Base-by-base conservation (phyloP, 176 grass and related monocot species). In the Avena sativa region DNA sequence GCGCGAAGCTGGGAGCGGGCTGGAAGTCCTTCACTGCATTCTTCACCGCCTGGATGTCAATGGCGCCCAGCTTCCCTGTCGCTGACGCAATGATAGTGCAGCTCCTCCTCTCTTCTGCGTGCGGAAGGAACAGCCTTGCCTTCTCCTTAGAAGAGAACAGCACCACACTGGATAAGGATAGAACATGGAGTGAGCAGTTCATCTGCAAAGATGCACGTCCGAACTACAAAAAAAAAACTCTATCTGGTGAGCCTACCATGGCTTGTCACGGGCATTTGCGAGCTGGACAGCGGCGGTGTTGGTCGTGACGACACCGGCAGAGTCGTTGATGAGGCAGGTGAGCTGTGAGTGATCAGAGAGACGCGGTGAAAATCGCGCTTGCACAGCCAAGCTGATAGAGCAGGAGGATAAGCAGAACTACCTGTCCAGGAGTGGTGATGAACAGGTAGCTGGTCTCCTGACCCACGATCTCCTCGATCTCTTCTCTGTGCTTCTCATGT, bases 251-350 rank as follows among this genome's bases (percentile, higher is more conserved):
- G 72, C 16, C 44, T 44, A 98, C 94, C 90, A 91, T 83, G 90
- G 92, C 84, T 94, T 96, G 59, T 98, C 83, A 9, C 92, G 90
- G 38, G 96, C 92, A 40, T 92, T 93, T 38, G 96, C 94, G 4
- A 98, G 88, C 89, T 90, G 94, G 23, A 98, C 85, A 28, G 94
- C 96, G 32, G 94, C 92, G 55, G 96, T 98, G 91, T 98, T 98
- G 55, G 93, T 98, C 8, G 88, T 80, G 12, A 98, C 85, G 1
- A 96, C 92, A 12, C 92, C 92, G 2, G 83, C 94, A 3, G 94
- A 93, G 68, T 98, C 97, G 53, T 93, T 93, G 52, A 96, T 90
- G 19, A 98, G 66, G 83, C 90, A 90, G 67, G 97, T 93, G 61
- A 98, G 94, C 94, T 98, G 55, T 59, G 48, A 23, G 25, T 59